These are phyloP conservation scores for Podila epicladia DNA, from an alignment of 192 early-diverging fungal genomes.

Conservation along the genomic window DNA sequence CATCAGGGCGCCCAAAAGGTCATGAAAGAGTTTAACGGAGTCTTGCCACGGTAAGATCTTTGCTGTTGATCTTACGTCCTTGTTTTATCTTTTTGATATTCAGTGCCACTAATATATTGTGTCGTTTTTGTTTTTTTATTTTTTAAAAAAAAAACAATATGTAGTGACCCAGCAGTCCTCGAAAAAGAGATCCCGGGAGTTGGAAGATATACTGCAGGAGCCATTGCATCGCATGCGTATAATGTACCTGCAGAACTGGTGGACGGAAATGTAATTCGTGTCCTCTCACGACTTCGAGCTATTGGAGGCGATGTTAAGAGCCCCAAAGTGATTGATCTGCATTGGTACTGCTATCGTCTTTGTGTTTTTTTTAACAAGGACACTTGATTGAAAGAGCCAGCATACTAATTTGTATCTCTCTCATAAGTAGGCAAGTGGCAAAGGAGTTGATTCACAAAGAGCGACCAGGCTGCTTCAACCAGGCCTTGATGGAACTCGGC, in stretches of 20 bases:
- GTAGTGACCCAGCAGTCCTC: constrained; percentile 57
- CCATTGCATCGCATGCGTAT: constrained; percentile 77
- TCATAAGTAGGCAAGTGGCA: constrained; percentile 62
- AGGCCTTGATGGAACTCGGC: constrained; percentile 85
- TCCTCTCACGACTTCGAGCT: constrained; percentile 69
- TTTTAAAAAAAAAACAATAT: not conserved
- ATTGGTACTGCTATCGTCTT: constrained; percentile 58
- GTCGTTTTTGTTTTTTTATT: not conserved
- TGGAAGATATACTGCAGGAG: constrained; percentile 79
- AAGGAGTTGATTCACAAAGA: constrained; percentile 58
- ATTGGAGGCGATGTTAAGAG: constrained; percentile 73
- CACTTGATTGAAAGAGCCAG: not conserved
- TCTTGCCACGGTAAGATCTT: constrained; percentile 57
- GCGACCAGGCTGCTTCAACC: constrained; percentile 81
- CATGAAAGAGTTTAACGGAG: constrained; percentile 58
- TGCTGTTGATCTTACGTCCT: not conserved
- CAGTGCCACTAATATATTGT: not conserved
- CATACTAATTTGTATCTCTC: not conserved
- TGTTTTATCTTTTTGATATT: not conserved
- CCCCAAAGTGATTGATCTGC: constrained; percentile 61
- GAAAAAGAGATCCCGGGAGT: constrained; percentile 72
- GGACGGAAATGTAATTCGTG: constrained; percentile 83
- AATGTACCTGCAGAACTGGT: constrained; percentile 69
- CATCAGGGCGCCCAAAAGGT: constrained; percentile 74
- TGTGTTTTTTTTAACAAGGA: not conserved